Base-by-base conservation (phyloP, 768 basidiomycete species). In the Tremella mesenterica region DNA sequence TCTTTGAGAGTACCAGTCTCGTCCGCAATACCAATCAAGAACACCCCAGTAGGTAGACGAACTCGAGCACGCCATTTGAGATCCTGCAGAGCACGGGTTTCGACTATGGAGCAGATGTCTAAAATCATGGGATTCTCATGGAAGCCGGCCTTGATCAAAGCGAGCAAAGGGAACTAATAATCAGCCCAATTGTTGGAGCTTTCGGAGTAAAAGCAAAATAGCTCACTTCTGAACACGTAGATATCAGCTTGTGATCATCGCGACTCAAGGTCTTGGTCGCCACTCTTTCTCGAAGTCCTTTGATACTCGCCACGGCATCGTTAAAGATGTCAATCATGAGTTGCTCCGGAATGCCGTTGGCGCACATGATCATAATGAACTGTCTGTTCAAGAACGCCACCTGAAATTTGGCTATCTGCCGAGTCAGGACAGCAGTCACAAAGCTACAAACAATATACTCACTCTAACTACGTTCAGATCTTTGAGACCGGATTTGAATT, bases 11-110 rank as follows among this genome's bases (percentile, higher is more conserved):
- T 52, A 1, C 68, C 70, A 3, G 57, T 52, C 52, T 73, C 72
- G 49, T 73, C 72, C 0, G 67, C 66, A 33, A 73, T 64, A 31
- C 71, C 71, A 39, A 71, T 67, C n/a, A 73, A 49, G 52, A 67
- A 73, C 4, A 70, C 72, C 0, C 72, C 72, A 29, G 46, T 36
- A 18, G 63, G 54, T 10, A 73, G 52, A 23, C 59, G 51, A 25
- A 73, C 56, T 23, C 68, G 57, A n/a, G 70, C 70, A 48, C 63
- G 50, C 66, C 70, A 70, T 53, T 69, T 70, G 16, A 73, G 60
- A 54, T 73, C 72, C 45, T 69, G 67, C 2, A 73, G 57, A 18
- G 62, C 53, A 27, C 72, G 48, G 33, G 60, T 64, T 47, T 73
- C 69, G 49, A 73, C 55, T 43, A 69, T 68, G 13, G 52, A 34